phyloP scores from a whole-genome alignment of 1,284 basidiomycete species.

The Wallemia ichthyophaga region DNA sequence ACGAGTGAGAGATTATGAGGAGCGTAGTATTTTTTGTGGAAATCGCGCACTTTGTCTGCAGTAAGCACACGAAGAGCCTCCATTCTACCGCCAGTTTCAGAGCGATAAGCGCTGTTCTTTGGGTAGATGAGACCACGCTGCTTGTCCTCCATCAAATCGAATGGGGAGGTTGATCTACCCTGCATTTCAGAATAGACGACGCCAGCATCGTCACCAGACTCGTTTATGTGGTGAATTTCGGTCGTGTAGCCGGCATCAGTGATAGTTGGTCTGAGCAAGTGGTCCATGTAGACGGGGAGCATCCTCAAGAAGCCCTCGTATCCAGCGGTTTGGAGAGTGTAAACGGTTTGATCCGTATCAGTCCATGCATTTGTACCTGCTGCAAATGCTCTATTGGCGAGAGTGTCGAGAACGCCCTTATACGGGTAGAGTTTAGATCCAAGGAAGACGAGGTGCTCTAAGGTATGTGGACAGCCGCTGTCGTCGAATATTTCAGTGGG shows the following conservation, averaged over 20 bases:
- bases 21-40: conserved; percentile 71
- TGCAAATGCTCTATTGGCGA: conserved; percentile 90
- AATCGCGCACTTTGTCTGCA: conserved; percentile 67
- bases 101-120: conserved; percentile 57
- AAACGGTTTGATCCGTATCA: conserved; percentile 50
- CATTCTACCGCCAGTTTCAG: conserved; percentile 92
- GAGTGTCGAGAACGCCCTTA: conserved; percentile 84
- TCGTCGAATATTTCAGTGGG: conserved; percentile 88
- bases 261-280: conserved; percentile 86
- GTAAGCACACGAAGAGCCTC: conserved; percentile 57
- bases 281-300: conserved; percentile 83
- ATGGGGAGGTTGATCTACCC: conserved; percentile 71
- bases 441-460: conserved; percentile 81
- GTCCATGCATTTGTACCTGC: conserved; percentile 50
- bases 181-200: conserved; percentile 99
- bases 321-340: conserved; percentile 91
- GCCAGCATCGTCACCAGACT: conserved; percentile 66
- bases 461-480: conserved; percentile 68
- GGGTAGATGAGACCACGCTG: conserved; percentile 35
- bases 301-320: conserved; percentile 83
- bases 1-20: conserved; percentile 53
- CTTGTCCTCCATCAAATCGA: conserved; percentile 66
- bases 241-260: conserved; percentile 72
- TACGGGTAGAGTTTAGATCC: conserved; percentile 82
- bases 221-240: conserved; percentile 80